A percentile compares a stretch with the other conserved stretches of the same genome.
phyloP scores from a whole-genome alignment of 2,329 filamentous ascomycete genomes.

The Cercospora beticola region DNA sequence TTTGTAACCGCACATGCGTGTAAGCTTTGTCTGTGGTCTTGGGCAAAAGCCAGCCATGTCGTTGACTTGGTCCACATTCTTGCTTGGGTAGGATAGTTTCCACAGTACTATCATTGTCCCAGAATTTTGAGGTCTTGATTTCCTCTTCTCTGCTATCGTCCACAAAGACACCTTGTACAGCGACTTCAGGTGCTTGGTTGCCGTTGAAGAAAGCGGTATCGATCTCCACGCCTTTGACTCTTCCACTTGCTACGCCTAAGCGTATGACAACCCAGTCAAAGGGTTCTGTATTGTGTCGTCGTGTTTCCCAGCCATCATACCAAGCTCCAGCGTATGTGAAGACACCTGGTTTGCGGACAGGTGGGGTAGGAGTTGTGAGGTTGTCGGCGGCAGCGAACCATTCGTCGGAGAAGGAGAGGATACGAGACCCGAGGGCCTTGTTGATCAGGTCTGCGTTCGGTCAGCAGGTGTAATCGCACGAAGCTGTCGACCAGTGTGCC shows the following conservation, averaged over 20 bases:
- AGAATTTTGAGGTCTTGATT: slow-evolving; percentile 53
- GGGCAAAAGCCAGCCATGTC: slow-evolving; percentile 70
- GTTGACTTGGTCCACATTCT: slow-evolving; percentile 70
- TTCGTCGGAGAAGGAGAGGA: slow-evolving; percentile 60
- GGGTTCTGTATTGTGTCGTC: slow-evolving; percentile 58
- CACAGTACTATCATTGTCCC: slow-evolving; percentile 55
- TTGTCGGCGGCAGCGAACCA: slow-evolving; percentile 61
- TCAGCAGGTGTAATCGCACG: neutral
- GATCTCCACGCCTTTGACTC: slow-evolving; percentile 71
- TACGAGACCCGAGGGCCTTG: slow-evolving; percentile 50
- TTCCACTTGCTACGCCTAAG: slow-evolving; percentile 65
- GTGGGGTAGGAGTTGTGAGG: slow-evolving; percentile 57
- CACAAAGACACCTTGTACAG: slow-evolving; percentile 72
- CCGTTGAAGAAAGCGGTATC: slow-evolving; percentile 81
- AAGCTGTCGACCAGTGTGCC: neutral
- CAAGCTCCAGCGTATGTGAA: slow-evolving; percentile 62
- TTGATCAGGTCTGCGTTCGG: slow-evolving; percentile 51
- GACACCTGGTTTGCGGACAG: slow-evolving; percentile 57
- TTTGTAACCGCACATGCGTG: slow-evolving; percentile 76
- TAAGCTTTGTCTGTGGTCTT: slow-evolving; percentile 62
- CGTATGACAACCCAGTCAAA: slow-evolving; percentile 62
- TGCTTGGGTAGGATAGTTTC: slow-evolving; percentile 60
- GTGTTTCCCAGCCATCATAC: slow-evolving; percentile 66
- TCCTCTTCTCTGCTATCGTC: slow-evolving; percentile 63
- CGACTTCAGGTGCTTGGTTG: slow-evolving; percentile 77